Evolutionary conservation across 768 basidiomycete genomes (phyloP), one percentile per base, ranked within the genome.

Genomic region (Boletus eberwhitei): DNA sequence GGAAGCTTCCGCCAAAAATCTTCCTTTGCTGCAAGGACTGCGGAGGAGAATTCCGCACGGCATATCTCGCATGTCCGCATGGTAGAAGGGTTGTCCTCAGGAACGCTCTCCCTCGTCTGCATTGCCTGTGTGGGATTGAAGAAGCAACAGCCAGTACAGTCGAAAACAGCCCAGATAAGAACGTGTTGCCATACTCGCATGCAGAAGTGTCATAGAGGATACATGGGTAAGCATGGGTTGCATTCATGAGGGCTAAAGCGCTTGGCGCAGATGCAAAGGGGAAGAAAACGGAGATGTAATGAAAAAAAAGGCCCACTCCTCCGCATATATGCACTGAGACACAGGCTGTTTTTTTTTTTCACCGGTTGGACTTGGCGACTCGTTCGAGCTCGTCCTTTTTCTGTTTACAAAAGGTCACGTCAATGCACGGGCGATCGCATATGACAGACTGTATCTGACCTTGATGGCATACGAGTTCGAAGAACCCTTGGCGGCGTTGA

Each of bases 391-490:
- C 96, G 76, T 98, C 95, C 81, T 95, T 97, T 91, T 95, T 95
- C 93, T 91, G 26, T 70, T 56, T 35, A 41, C 5, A 54, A 5
- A 5, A 31, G 3, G 14, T 50, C 34, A 6, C 11, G 36, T 59
- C 39, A 67, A 38, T 41, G 31, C 52, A 41, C 17, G 37, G 21
- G 13, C 26, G 4, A 51, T 36, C 6, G 1, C 49, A 21, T 8
- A 35, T 8, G 11, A 14, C 32, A 66, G 14, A 34, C 3, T 2
- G 3, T 17, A 8, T 35, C 76, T 43, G 42, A 90, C 90, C 91
- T 98, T 98, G 84, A 99, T 99, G 59, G 96, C 96, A 73, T 98
- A 99, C 52, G 96, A 98, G 88, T 99, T 99, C 69, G 95, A 98
- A 47, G 97, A 98, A 61, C 97, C 97, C 81, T 99, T 98, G 62